phyloP scores from a whole-genome alignment of 2,329 filamentous ascomycete species.

The Lecanicillium sp. region DNA sequence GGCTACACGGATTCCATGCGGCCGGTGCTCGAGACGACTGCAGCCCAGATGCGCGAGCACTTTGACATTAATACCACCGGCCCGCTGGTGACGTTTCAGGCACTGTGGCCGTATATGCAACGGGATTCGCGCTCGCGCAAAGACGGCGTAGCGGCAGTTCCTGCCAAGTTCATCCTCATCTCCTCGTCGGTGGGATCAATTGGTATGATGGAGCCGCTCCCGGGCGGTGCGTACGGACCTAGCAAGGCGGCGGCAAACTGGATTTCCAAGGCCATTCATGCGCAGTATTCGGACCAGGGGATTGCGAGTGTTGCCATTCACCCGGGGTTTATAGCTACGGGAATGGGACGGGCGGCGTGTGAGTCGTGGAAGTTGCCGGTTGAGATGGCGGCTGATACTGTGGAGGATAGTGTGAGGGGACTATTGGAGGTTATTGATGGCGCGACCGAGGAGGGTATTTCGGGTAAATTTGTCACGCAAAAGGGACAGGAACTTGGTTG shows the following conservation, averaged over 20 bases:
- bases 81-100: constrained; percentile 26
- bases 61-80: constrained; percentile 36
- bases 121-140: not conserved
- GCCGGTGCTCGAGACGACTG: constrained; percentile 18
- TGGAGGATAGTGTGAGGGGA: constrained; percentile 23
- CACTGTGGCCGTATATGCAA: constrained; percentile 24
- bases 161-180: constrained; percentile 27
- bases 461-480: constrained; percentile 25
- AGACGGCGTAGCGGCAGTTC: not conserved
- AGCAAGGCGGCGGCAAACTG: constrained; percentile 28
- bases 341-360: constrained; percentile 21
- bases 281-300: constrained; percentile 15
- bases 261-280: constrained; percentile 20
- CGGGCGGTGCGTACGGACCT: constrained; percentile 25
- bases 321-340: constrained; percentile 29
- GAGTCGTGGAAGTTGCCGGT: constrained; percentile 20
- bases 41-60: constrained; percentile 26
- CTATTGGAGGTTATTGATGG: constrained; percentile 27
- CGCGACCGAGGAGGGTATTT: constrained; percentile 21
- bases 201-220: constrained; percentile 19
- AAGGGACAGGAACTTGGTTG: constrained; percentile 21
- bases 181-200: constrained; percentile 28
- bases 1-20: constrained; percentile 26
- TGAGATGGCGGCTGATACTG: constrained; percentile 15
- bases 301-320: constrained; percentile 24